Evolutionary conservation across 2,329 filamentous ascomycete genomes (phyloP).

Genomic region (Colletotrichum cuscutae): DNA sequence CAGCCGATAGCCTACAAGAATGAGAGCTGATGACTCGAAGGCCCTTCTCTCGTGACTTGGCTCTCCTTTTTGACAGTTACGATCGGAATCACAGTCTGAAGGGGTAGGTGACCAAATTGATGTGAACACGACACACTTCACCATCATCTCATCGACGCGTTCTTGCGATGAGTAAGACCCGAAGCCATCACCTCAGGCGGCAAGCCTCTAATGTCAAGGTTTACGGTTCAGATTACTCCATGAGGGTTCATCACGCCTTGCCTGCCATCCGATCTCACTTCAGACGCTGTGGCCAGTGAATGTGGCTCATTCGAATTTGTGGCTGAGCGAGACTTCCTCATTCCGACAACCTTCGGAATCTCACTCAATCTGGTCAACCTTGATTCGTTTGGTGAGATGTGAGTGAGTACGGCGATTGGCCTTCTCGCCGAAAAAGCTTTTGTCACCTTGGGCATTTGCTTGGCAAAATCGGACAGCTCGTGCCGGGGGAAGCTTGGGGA

Average conservation of each 20-base stretch:
- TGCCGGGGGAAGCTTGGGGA: conserved; percentile 11
- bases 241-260: no score
- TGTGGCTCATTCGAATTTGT: neutral
- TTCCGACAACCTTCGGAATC: neutral
- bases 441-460: neutral
- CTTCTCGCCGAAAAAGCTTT: neutral
- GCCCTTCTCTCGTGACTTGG: neutral
- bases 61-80: neutral
- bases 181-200: neutral
- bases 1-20: neutral
- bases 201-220: neutral
- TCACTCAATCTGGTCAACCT: no score
- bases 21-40: neutral
- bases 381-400: neutral
- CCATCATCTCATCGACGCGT: neutral
- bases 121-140: neutral
- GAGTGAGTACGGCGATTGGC: neutral
- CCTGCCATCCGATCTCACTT: conserved; percentile 30
- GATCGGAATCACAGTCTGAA: neutral
- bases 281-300: conserved; percentile 5
- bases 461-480: neutral
- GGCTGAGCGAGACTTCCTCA: neutral
- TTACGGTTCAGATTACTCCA: no score
- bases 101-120: neutral
- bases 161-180: neutral